Evolutionary conservation across 75 land plant genomes (phyloP).

Genomic region (Isoetes taiwanensis): DNA sequence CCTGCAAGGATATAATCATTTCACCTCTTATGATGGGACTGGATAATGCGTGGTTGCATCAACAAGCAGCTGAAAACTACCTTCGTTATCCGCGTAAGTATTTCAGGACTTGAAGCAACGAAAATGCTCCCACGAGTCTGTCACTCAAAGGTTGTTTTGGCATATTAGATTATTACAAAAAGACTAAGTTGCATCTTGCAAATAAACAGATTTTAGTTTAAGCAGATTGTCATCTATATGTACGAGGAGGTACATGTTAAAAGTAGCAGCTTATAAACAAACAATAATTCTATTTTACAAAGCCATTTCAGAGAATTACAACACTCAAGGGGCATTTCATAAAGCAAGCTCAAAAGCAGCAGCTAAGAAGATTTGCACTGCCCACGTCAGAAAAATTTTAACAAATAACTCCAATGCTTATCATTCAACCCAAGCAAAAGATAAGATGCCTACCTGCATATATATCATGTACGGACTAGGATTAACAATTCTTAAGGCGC

Average conservation of each 20-base stretch:
- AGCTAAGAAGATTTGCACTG: neutral
- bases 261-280: too few species aligned
- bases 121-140: slow-evolving; percentile 90
- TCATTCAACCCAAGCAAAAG: neutral
- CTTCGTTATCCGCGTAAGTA: slow-evolving; percentile 75
- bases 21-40: neutral
- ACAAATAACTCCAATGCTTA: neutral
- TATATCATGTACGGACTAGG: slow-evolving; percentile 98
- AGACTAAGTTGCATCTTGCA: too few species aligned
- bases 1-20: slow-evolving; percentile 30
- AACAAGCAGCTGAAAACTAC: slow-evolving; percentile 16
- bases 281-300: too few species aligned
- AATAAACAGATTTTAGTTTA: too few species aligned
- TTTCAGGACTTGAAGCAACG: slow-evolving; percentile 95
- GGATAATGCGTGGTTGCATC: neutral
- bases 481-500: slow-evolving; percentile 89
- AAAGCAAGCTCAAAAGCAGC: neutral
- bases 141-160: too few species aligned
- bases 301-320: too few species aligned
- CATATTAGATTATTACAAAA: too few species aligned
- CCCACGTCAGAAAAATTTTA: neutral
- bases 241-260: too few species aligned
- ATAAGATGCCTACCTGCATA: slow-evolving; percentile 46
- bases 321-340: too few species aligned
- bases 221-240: too few species aligned